These are phyloP conservation scores for Chalara sp. DNA, from an alignment of 2,329 filamentous ascomycete genomes.

Conservation along the genomic window DNA sequence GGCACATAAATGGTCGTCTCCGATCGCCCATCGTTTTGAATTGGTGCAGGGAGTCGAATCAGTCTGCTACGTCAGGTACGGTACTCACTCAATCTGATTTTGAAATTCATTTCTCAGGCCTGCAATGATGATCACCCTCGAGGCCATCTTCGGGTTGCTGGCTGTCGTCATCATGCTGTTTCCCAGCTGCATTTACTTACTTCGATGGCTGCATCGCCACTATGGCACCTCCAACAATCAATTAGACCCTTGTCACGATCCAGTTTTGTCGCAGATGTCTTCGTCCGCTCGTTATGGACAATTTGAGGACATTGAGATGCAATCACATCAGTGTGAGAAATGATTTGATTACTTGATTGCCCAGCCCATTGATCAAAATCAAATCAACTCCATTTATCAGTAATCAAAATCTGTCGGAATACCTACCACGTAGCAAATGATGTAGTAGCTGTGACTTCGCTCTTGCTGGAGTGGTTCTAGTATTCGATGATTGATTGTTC, in stretches of 20 bases:
- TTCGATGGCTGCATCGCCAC: constrained; percentile 3
- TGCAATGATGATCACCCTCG: constrained; percentile 3
- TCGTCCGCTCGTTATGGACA: constrained; percentile 1
- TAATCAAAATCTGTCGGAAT: too few relatives aligned
- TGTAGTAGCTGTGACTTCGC: too few relatives aligned
- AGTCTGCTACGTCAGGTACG: constrained; percentile 1
- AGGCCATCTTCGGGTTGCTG: constrained; percentile 4
- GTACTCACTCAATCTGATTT: constrained; percentile 3
- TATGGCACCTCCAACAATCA: constrained; percentile 2
- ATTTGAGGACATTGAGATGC: constrained; percentile 3
- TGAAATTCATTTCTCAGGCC: constrained; percentile 1
- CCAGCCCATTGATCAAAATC: too few relatives aligned
- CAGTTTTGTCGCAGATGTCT: constrained; percentile 3
- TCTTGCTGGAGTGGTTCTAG: too few relatives aligned
- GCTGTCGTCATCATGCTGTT: constrained; percentile 5
- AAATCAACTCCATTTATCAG: too few relatives aligned
- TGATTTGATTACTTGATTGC: too few relatives aligned
- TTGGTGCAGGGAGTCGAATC: constrained; percentile 2
- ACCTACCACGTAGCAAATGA: too few relatives aligned
- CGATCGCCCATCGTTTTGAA: constrained; percentile 1
- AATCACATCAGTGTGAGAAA: too few relatives aligned
- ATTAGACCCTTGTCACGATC: not conserved
- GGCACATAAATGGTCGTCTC: constrained; percentile 5
- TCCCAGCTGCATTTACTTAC: not conserved
- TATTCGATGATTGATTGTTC: too few relatives aligned